Base-by-base conservation (phyloP, 1,139 yeast species). In the Pichia sp. region DNA sequence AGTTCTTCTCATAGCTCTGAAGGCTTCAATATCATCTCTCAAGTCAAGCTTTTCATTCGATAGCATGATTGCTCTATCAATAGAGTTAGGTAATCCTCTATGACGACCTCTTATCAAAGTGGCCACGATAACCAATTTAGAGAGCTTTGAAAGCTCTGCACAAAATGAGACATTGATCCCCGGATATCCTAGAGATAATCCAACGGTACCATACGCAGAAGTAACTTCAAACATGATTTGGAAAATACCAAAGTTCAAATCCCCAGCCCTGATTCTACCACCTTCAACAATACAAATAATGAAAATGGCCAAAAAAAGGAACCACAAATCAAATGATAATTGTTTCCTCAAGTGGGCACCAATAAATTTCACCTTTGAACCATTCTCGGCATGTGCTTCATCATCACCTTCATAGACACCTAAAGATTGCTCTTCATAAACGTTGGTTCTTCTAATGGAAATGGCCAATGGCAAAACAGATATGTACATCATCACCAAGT, bases 171-270 rank as follows among this genome's bases (percentile, higher is more conserved):
- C 67, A 45, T 72, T 64, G 7, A 72, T 64, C 31, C 63, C 64
- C 0, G 94, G 83, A 48, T 76, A 87, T 0, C 98, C 98, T 41
- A 87, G 61, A 3, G 94, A 82, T 45, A 88, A 60, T 0, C 98
- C 98, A 31, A 88, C 97, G 0, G 96, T 88, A 57, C 96, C 96
- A 58, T 91, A 93, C 0, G 98, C 98, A 50, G 94, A 82, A 5
- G 86, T 83, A 42, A 87, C 77, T 56, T 91, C 99, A 60, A 91
- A 91, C 51, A 91, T 60, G 3, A 85, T 66, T 9, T 75, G 66
- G 58, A 88, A 91, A 14, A 85, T 73, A 9, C 75, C 66, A 52
- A 88, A 86, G 5, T 72, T 61, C 12, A 66, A 58, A 23, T 62
- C 58, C 3, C 62, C 51, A 35, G 68, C 66, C 30, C 60, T 51